phyloP scores from a whole-genome alignment of 805 yeast species.

The Candida broadrunensis region DNA sequence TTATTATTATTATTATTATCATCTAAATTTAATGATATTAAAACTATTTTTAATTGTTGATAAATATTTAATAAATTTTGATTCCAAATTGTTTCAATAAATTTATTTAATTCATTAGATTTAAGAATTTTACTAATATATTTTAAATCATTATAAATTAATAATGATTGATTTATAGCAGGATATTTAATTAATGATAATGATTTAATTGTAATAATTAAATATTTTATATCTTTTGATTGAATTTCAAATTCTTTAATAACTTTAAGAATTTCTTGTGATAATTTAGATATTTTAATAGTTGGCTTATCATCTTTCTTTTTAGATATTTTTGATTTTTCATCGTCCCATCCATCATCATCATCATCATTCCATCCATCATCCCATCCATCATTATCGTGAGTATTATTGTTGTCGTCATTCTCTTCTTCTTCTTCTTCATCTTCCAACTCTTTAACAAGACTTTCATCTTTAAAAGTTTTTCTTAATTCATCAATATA shows the following conservation, averaged over 20 bases:
- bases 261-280: conserved; percentile 17
- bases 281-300: conserved; percentile 18
- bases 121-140: conserved; percentile 15
- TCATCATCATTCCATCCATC: conserved; percentile 22
- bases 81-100: conserved; percentile 17
- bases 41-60: conserved; percentile 14
- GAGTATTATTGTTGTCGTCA: conserved; percentile 4
- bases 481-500: conserved; percentile 27
- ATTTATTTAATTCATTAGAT: conserved; percentile 10
- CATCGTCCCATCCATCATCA: conserved; percentile 17
- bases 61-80: conserved; percentile 15
- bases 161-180: conserved; percentile 24
- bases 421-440: conserved; percentile 7
- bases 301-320: conserved; percentile 1
- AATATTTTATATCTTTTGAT: conserved; percentile 13
- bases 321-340: conserved; percentile 1
- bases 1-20: too few species aligned
- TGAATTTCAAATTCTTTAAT: conserved; percentile 19
- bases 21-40: conserved; percentile 13
- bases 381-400: conserved; percentile 5
- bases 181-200: conserved; percentile 33
- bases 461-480: conserved; percentile 12
- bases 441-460: conserved; percentile 10
- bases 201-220: conserved; percentile 28
- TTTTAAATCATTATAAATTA: conserved; percentile 34